A percentile compares a stretch with the other conserved stretches of the same genome.
These are phyloP conservation scores for Gossypium arboreum DNA, from an alignment of 345 rosid species.

Conservation along the genomic window DNA sequence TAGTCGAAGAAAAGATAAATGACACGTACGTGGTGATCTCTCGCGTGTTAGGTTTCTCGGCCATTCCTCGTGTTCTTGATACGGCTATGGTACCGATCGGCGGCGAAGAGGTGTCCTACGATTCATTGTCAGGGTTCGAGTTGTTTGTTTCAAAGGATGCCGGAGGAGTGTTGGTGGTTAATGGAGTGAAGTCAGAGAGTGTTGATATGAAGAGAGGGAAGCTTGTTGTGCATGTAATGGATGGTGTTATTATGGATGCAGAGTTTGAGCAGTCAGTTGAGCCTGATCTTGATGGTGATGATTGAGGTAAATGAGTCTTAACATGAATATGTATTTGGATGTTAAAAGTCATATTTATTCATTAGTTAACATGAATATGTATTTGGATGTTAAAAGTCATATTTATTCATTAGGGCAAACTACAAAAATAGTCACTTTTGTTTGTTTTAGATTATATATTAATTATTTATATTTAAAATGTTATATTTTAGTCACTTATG, in stretches of 20 bases:
- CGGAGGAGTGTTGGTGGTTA: slow-evolving; percentile 50
- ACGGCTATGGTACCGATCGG: slow-evolving; percentile 23
- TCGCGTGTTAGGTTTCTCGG: slow-evolving; percentile 65
- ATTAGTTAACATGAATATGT: too few relatives aligned
- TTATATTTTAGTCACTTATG: too few relatives aligned
- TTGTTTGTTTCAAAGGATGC: slow-evolving; percentile 40
- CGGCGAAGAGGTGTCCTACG: slow-evolving; percentile 41
- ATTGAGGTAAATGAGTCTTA: not conserved
- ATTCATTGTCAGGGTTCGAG: slow-evolving; percentile 60
- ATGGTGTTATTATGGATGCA: slow-evolving; percentile 83
- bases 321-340: too few relatives aligned
- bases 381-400: too few relatives aligned
- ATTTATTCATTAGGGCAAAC: too few relatives aligned
- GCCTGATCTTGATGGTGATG: slow-evolving; percentile 35
- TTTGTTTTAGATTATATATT: too few relatives aligned
- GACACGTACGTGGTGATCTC: slow-evolving; percentile 57
- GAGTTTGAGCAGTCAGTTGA: slow-evolving; percentile 66
- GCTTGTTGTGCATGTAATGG: slow-evolving; percentile 51
- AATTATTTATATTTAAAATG: too few relatives aligned
- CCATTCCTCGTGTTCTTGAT: slow-evolving; percentile 49
- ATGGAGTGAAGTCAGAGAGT: slow-evolving; percentile 49
- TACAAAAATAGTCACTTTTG: too few relatives aligned
- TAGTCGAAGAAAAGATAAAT: slow-evolving; percentile 29
- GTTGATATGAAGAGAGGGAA: slow-evolving; percentile 49
- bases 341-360: too few relatives aligned